Percentiles rank a stretch among this genome's conserved stretches.
These are phyloP conservation scores for Phytophthora citrophthora DNA, from an alignment of 352 stramenopile species.

Conservation along the genomic window DNA sequence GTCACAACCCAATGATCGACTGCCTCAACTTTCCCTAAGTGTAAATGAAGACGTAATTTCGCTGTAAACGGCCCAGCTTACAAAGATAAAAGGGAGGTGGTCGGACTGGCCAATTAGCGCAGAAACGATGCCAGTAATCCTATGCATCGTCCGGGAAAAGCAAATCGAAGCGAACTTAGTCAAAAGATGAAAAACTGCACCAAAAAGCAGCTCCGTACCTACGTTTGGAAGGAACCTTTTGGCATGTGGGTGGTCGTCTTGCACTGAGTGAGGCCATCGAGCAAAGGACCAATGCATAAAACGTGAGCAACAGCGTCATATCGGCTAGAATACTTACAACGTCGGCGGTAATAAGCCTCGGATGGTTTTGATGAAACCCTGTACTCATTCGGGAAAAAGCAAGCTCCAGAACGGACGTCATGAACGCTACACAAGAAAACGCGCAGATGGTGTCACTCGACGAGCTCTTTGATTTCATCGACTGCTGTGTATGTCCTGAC, in stretches of 20 bases:
- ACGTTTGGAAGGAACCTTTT: conserved; percentile 1
- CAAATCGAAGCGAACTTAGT: background rate
- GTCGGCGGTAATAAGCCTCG: background rate
- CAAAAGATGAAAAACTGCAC: too few relatives aligned
- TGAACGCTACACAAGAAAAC: conserved; percentile 14
- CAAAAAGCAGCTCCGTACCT: conserved; percentile 7
- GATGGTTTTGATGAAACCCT: background rate
- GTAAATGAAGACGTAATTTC: too few relatives aligned
- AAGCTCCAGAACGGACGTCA: background rate
- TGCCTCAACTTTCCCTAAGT: background rate
- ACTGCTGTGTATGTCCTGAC: conserved; percentile 22
- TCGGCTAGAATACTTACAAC: background rate
- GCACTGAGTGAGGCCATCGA: conserved; percentile 2
- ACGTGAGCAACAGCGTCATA: background rate
- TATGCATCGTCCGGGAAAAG: conserved; percentile 2
- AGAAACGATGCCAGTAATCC: conserved; percentile 7
- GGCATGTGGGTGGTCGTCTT: too few relatives aligned
- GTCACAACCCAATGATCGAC: background rate
- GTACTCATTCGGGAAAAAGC: conserved; percentile 11
- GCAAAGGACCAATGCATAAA: conserved; percentile 12
- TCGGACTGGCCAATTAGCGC: conserved; percentile 1
- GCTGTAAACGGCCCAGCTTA: conserved; percentile 5
- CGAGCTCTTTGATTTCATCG: conserved; percentile 38
- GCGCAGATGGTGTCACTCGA: conserved; percentile 26
- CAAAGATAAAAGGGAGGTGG: background rate